Evolutionary conservation across 805 yeast genomes (phyloP).

Genomic region (Torulaspora quercuum): DNA sequence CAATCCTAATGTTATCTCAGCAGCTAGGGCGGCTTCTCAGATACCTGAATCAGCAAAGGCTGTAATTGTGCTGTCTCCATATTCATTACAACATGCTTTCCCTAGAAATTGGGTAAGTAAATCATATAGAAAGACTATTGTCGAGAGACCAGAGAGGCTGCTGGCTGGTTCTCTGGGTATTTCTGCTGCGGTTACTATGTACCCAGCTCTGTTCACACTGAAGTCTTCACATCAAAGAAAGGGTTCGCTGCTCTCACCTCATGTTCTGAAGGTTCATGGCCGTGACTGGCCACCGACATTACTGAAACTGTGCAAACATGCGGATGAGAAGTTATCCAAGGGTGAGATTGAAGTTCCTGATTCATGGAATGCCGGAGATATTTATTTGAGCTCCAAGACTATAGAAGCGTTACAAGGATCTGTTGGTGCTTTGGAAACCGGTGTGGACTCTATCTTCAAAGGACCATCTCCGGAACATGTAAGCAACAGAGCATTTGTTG

Average conservation of each 20-base stretch:
- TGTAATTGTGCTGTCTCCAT: constrained; percentile 62
- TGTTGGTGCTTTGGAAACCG: constrained; percentile 69
- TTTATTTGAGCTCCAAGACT: constrained; percentile 64
- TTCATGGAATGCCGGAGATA: constrained; percentile 80
- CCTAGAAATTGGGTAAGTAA: constrained; percentile 75
- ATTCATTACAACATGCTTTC: constrained; percentile 66
- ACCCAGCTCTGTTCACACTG: constrained; percentile 55
- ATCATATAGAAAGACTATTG: constrained; percentile 61
- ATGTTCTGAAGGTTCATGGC: constrained; percentile 71
- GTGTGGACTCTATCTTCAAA: constrained; percentile 53
- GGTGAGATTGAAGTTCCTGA: constrained; percentile 71
- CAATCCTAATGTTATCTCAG: constrained; percentile 37
- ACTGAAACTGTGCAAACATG: constrained; percentile 53
- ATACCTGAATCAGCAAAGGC: constrained; percentile 47
- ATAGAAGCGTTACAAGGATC: constrained; percentile 72
- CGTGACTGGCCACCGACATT: constrained; percentile 64
- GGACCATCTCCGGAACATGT: constrained; percentile 36
- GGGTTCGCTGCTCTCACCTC: constrained; percentile 51
- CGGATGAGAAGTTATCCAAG: constrained; percentile 50
- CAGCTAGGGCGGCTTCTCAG: constrained; percentile 35
- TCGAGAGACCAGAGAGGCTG: constrained; percentile 78
- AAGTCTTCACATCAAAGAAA: constrained; percentile 40
- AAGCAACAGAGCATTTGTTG: constrained; percentile 54
- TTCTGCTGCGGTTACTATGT: constrained; percentile 67
- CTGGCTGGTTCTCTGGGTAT: constrained; percentile 76